Conservation (phyloP, 1,284 basidiomycete genomes). For the Cutaneotrichosporon cyanovorans region DNA sequence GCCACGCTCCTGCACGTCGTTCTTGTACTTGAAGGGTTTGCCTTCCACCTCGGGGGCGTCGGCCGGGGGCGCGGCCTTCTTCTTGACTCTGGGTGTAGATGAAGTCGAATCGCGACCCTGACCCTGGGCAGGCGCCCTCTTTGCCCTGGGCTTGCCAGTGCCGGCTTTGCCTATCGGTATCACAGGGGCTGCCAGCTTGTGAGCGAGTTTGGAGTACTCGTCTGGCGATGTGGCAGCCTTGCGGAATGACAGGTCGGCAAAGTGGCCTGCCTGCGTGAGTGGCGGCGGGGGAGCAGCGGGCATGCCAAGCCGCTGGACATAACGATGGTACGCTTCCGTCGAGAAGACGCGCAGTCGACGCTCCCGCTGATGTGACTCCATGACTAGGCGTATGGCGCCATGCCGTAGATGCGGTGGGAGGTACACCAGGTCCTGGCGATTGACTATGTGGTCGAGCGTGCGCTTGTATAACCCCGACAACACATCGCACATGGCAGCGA, state of each 20-base stretch:
- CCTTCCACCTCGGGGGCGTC: not conserved
- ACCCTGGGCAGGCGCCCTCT: not conserved
- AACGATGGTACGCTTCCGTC: slow-evolving; percentile 19
- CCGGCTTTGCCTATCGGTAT: slow-evolving; percentile 5
- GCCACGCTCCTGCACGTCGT: slow-evolving; percentile 29
- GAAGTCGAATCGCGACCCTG: not conserved
- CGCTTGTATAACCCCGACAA: slow-evolving; percentile 26
- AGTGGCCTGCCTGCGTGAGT: slow-evolving; percentile 19
- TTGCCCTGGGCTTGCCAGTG: not conserved
- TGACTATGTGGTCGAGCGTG: slow-evolving; percentile 28
- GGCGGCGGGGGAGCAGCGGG: slow-evolving; percentile 13
- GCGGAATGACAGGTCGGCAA: slow-evolving; percentile 18
- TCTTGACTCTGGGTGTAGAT: not conserved
- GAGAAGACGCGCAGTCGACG: slow-evolving; percentile 30
- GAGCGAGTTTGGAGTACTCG: slow-evolving; percentile 4
- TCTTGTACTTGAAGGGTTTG: slow-evolving; percentile 16
- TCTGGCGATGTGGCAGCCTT: slow-evolving; percentile 3
- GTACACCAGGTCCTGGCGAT: slow-evolving; percentile 22
- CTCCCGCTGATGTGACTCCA: slow-evolving; percentile 31
- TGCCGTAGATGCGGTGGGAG: slow-evolving; percentile 27
- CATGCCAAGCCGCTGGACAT: slow-evolving; percentile 21
- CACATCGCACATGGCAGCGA: slow-evolving; percentile 18
- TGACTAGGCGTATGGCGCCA: slow-evolving; percentile 20
- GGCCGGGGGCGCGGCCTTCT: not conserved
- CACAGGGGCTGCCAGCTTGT: not conserved